phyloP scores from a whole-genome alignment of 1,284 basidiomycete genomes.

The Cerrena zonata region DNA sequence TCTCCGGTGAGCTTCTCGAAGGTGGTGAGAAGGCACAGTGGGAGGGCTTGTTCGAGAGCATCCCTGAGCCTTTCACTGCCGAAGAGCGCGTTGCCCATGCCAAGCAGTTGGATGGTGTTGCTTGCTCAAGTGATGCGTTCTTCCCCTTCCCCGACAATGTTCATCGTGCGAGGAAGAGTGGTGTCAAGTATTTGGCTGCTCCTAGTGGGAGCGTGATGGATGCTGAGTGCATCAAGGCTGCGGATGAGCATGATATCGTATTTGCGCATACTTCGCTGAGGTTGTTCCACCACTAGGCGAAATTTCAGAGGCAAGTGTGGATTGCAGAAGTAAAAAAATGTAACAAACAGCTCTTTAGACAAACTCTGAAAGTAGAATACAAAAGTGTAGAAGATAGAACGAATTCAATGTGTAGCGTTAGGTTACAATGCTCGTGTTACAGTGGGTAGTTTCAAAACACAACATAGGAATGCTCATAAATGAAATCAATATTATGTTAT shows the following conservation, averaged over 20 bases:
- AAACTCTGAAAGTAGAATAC: too few relatives aligned
- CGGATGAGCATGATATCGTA: conserved; percentile 84
- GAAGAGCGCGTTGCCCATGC: conserved; percentile 76
- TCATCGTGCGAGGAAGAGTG: conserved; percentile 85
- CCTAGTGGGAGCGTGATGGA: conserved; percentile 98
- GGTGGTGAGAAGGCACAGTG: conserved; percentile 86
- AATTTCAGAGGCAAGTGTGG: too few relatives aligned
- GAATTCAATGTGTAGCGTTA: too few relatives aligned
- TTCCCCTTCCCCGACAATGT: conserved; percentile 99
- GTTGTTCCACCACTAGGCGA: conserved; percentile 77
- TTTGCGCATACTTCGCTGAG: conserved; percentile 82
- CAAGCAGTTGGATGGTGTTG: conserved; percentile 72
- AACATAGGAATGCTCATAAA: too few relatives aligned
- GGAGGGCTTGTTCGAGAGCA: conserved; percentile 81
- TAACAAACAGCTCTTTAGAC: too few relatives aligned
- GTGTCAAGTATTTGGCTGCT: conserved; percentile 88
- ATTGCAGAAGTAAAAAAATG: too few relatives aligned
- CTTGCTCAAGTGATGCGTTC: conserved; percentile 94
- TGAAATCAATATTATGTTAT: too few relatives aligned
- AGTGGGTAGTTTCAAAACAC: too few relatives aligned
- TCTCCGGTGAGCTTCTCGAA: conserved; percentile 84
- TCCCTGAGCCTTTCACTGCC: conserved; percentile 63
- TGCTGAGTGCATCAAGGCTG: conserved; percentile 87
- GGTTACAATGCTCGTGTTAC: too few relatives aligned
- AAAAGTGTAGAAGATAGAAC: too few relatives aligned